Evolutionary conservation across 169 alveolate genomes (phyloP).

Genomic region (Cryptosporidium tyzzeri): DNA sequence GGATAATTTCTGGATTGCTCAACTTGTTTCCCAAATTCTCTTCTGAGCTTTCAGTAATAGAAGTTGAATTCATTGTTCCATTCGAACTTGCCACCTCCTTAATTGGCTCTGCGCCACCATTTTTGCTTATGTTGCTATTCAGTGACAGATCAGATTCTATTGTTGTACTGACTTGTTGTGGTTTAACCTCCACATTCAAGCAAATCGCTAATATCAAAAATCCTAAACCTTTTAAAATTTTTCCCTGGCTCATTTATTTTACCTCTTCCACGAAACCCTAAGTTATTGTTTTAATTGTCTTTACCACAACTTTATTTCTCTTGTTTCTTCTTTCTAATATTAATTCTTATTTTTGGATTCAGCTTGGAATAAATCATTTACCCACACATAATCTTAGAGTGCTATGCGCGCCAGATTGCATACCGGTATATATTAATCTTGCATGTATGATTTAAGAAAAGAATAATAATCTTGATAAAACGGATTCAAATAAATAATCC

Average conservation of each 20-base stretch:
- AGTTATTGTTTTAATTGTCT: not conserved
- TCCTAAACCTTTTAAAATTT: not conserved
- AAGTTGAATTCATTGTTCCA: not conserved
- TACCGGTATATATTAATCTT: conserved; percentile 2
- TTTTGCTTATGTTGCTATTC: not conserved
- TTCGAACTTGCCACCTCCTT: not conserved
- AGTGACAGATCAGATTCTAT: conserved; percentile 25
- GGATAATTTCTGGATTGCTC: conserved; percentile 38
- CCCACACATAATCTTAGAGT: conserved; percentile 26
- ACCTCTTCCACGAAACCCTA: not conserved
- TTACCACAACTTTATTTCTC: not conserved
- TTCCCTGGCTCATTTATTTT: not conserved
- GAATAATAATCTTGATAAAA: not conserved
- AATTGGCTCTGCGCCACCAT: not conserved
- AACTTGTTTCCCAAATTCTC: not conserved
- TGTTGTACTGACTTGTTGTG: conserved; percentile 20
- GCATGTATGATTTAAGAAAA: not conserved
- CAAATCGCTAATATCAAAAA: not conserved
- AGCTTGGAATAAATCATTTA: not conserved
- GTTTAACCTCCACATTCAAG: conserved; percentile 1
- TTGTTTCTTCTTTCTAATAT: not conserved
- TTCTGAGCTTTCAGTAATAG: not conserved
- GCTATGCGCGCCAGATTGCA: conserved; percentile 37
- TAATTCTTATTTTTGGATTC: not conserved
- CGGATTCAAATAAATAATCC: too few species aligned